These are phyloP conservation scores for Vanderwaltozyma tropicalis DNA, from an alignment of 805 yeast genomes.

Conservation along the genomic window DNA sequence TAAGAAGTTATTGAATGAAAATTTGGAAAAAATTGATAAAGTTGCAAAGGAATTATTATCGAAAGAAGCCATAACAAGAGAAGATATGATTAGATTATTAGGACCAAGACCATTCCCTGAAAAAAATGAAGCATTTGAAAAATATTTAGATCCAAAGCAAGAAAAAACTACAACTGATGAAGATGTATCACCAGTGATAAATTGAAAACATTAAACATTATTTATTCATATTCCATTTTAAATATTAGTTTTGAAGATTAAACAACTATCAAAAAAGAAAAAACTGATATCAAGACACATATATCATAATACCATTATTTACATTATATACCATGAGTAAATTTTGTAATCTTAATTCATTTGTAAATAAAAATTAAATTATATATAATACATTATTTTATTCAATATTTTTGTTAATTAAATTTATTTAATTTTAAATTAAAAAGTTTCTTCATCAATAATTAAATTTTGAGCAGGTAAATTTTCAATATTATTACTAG, in stretches of 20 bases:
- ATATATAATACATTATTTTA: not conserved
- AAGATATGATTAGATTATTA: constrained; percentile 80
- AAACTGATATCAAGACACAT: not conserved
- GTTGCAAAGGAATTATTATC: constrained; percentile 80
- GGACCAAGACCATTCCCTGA: constrained; percentile 93
- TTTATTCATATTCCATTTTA: not conserved
- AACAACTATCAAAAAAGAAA: not conserved
- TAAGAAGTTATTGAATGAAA: constrained; percentile 53
- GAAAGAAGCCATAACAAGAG: constrained; percentile 87
- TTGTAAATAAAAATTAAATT: not conserved
- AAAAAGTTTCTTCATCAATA: constrained; percentile 29
- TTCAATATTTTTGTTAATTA: not conserved
- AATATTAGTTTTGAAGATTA: too few relatives aligned
- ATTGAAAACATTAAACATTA: constrained; percentile 1
- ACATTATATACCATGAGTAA: not conserved
- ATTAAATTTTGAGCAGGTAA: constrained; percentile 20
- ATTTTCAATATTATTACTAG: not conserved
- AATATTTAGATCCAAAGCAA: constrained; percentile 48
- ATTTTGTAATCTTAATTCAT: not conserved
- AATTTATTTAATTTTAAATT: constrained; percentile 2
- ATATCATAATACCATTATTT: too few relatives aligned
- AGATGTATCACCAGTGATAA: constrained; percentile 8
- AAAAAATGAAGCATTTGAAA: constrained; percentile 83
- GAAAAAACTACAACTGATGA: constrained; percentile 1
- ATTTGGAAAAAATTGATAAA: constrained; percentile 62